These are phyloP conservation scores for Coemansia sp. DNA, from an alignment of 192 early-diverging fungal species.

Conservation along the genomic window DNA sequence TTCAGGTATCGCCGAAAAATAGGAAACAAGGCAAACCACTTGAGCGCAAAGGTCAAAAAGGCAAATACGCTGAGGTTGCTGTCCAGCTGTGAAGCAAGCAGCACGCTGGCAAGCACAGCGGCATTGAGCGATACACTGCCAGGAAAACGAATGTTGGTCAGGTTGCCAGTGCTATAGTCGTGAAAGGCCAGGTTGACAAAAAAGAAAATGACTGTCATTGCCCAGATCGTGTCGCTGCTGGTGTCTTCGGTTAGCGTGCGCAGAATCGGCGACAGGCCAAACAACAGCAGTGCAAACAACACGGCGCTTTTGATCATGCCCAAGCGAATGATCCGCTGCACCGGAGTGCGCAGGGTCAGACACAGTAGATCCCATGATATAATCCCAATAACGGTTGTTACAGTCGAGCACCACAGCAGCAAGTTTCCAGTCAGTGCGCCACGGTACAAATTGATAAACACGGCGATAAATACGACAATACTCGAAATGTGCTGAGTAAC, in stretches of 20 bases:
- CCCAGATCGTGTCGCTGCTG: constrained; percentile 91
- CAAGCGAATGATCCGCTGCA: constrained; percentile 40
- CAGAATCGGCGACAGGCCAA: constrained; percentile 86
- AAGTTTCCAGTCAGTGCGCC: constrained; percentile 55
- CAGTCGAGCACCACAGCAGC: constrained; percentile 59
- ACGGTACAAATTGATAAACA: constrained; percentile 75
- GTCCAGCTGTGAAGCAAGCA: constrained; percentile 81
- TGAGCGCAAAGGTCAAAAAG: constrained; percentile 80
- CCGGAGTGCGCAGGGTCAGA: constrained; percentile 27
- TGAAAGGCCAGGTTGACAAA: constrained; percentile 86
- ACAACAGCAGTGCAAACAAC: constrained; percentile 70
- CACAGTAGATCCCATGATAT: constrained; percentile 63
- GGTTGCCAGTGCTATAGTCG: constrained; percentile 65
- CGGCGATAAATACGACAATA: constrained; percentile 82
- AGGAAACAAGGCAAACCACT: constrained; percentile 94
- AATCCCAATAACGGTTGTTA: constrained; percentile 62
- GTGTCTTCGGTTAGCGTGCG: constrained; percentile 88
- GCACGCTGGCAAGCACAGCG: constrained; percentile 88
- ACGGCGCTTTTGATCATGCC: constrained; percentile 60
- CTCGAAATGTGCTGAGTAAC: constrained; percentile 85
- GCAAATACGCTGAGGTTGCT: constrained; percentile 86
- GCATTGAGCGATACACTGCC: constrained; percentile 97
- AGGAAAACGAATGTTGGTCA: constrained; percentile 66
- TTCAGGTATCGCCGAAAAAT: constrained; percentile 79
- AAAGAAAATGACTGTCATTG: constrained; percentile 79